A percentile compares a stretch with the other conserved stretches of the same genome.
phyloP scores from a whole-genome alignment of 495 filamentous ascomycete genomes.

The Lasiosphaeria ovina region DNA sequence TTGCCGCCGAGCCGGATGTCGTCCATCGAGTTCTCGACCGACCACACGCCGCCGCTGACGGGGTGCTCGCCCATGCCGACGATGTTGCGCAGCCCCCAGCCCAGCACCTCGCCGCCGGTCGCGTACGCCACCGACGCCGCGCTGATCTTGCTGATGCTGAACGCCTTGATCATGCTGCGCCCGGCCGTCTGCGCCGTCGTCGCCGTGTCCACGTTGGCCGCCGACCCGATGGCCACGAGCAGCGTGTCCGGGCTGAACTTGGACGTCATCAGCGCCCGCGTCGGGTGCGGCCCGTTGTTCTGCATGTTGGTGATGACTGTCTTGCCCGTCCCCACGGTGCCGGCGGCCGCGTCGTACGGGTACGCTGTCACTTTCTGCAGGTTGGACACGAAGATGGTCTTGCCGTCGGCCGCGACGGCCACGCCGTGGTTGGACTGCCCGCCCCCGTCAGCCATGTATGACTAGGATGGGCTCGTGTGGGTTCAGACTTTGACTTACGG shows the following conservation, averaged over 20 bases:
- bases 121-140: conserved; percentile 29
- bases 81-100: conserved; percentile 66
- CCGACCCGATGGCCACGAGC: conserved; percentile 57
- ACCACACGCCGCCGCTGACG: conserved; percentile 56
- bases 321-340: conserved; percentile 40
- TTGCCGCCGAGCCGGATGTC: conserved; percentile 49
- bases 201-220: conserved; percentile 53
- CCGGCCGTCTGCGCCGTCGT: conserved; percentile 44
- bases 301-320: conserved; percentile 53
- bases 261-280: conserved; percentile 54
- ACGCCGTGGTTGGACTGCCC: conserved; percentile 61
- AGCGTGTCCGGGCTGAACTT: conserved; percentile 42
- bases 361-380: conserved; percentile 52
- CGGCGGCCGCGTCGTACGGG: conserved; percentile 50
- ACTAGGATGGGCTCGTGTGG: no score
- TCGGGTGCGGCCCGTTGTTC: conserved; percentile 45
- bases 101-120: conserved; percentile 52
- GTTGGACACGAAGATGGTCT: conserved; percentile 59
- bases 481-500: conserved; percentile 30
- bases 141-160: conserved; percentile 45
- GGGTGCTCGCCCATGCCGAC: conserved; percentile 64
- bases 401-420: conserved; percentile 54
- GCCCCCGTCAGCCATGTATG: neutral
- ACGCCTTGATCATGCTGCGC: conserved; percentile 56
- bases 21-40: conserved; percentile 67